Percentiles rank a stretch among this genome's conserved stretches.
Conservation (phyloP, 495 filamentous ascomycete species). For the Podospora appendiculata region DNA sequence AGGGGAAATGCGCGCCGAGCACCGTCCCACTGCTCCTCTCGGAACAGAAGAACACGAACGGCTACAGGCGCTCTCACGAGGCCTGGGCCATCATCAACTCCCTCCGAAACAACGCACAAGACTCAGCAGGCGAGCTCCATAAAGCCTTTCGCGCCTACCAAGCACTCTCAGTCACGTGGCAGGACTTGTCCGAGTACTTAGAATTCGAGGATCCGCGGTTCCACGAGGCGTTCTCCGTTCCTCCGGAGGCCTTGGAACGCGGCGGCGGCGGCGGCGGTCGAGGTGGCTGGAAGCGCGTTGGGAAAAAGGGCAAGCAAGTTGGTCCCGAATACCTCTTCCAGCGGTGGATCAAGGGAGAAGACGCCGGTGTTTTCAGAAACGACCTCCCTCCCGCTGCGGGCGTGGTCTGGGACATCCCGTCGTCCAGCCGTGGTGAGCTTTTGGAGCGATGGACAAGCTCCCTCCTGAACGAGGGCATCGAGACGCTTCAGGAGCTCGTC, state of each 20-base stretch:
- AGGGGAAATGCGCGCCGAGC: conserved; percentile 42
- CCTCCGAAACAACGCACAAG: conserved; percentile 21
- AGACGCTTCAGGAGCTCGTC: conserved; percentile 26
- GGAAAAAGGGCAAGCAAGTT: conserved; percentile 38
- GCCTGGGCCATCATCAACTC: conserved; percentile 35
- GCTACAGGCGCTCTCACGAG: conserved; percentile 15
- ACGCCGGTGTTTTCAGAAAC: conserved; percentile 35
- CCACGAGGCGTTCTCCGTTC: conserved; percentile 49
- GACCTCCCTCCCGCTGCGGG: conserved; percentile 11
- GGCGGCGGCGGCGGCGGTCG: conserved; percentile 9
- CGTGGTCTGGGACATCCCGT: conserved; percentile 49
- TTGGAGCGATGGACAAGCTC: conserved; percentile 39
- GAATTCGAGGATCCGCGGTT: conserved; percentile 54
- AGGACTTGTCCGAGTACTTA: conserved; percentile 50
- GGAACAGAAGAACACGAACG: conserved; percentile 28
- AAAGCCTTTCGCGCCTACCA: conserved; percentile 6
- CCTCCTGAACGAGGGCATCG: conserved; percentile 43
- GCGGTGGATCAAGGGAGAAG: conserved; percentile 46
- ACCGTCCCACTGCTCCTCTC: conserved; percentile 42
- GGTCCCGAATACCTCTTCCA: conserved; percentile 44
- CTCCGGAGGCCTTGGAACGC: conserved; percentile 7
- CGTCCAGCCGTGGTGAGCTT: conserved; percentile 23
- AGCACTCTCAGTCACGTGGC: conserved; percentile 4
- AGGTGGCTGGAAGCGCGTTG: conserved; percentile 31
- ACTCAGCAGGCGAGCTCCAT: conserved; percentile 7